Evolutionary conservation across 805 yeast genomes (phyloP), one percentile per base, ranked within the genome.

Genomic region (Kockiozyma suomiensis): DNA sequence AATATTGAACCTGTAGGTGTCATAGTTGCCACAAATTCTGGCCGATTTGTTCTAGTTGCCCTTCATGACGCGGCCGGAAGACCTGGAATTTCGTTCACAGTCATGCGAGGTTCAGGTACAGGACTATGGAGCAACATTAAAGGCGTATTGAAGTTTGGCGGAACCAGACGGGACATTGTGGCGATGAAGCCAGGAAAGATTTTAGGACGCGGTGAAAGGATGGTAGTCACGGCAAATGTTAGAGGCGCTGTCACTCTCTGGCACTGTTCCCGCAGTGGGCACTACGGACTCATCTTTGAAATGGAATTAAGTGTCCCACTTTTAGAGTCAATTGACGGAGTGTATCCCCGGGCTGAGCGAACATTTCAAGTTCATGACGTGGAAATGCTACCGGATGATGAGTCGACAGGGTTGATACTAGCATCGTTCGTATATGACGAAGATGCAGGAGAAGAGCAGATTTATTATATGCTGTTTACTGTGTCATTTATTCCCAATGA

Each of bases 1-100:
- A 81, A 81, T 61, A 78, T 86, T 10, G 90, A 85, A 64, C 92
- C 94, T 0, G 83, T 87, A 1, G 97, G 97, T 1, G 76, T 90
- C 3, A 77, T 86, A 0, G 69, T 87, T 7, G 82, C 90, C 6
- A 90, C 97, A 0, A 82, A 88, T 2, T 75, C 81, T 62, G 90
- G 90, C 25, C 78, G 92, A 61, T 82, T 86, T 45, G 71, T 86
- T 4, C 76, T 88, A 45, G 69, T 90, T 1, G 77, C 85, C 0
- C 75, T 91, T 33, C 81, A 87, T 62, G 94, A 90, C 71, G 77
- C 82, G 49, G 77, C 82, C 37, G 93, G 96, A 33, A 85, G 83
- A 67, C 84, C 88, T 0, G 69, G 70, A 2, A 50, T 75, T 10
- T 10, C 56, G 1, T 65, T 65, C 19, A 45, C 56, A 4, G 59